Conservation (phyloP, 2,329 filamentous ascomycete species). For the Epichloe uncinata region DNA sequence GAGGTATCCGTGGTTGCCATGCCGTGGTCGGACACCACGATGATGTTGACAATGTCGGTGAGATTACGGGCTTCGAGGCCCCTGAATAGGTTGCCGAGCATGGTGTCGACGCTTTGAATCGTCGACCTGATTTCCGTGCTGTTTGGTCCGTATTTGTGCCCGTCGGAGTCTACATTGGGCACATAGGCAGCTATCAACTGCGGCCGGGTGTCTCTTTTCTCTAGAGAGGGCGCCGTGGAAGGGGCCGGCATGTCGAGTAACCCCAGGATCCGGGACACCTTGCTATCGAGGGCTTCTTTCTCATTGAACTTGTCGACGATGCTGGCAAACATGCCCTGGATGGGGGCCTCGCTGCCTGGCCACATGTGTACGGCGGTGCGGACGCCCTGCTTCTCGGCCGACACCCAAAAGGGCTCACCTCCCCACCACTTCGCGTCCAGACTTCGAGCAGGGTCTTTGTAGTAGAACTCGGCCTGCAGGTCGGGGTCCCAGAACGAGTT, state of each 20-base stretch:
- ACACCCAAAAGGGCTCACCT: slow-evolving; percentile 82
- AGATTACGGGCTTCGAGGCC: slow-evolving; percentile 73
- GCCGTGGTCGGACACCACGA: slow-evolving; percentile 94
- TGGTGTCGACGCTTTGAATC: slow-evolving; percentile 66
- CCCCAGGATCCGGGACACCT: slow-evolving; percentile 68
- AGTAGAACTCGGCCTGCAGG: slow-evolving; percentile 69
- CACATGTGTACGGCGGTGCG: slow-evolving; percentile 91
- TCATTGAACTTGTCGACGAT: slow-evolving; percentile 79
- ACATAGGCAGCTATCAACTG: slow-evolving; percentile 93
- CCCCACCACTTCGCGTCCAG: slow-evolving; percentile 88
- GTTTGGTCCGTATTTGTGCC: slow-evolving; percentile 84
- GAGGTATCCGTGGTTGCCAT: slow-evolving; percentile 86
- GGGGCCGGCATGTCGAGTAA: slow-evolving; percentile 72
- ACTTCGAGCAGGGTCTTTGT: slow-evolving; percentile 63
- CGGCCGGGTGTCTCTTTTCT: slow-evolving; percentile 48
- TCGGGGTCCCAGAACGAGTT: slow-evolving; percentile 90
- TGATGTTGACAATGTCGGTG: slow-evolving; percentile 79
- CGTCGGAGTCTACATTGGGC: slow-evolving; percentile 77
- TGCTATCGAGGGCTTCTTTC: slow-evolving; percentile 57
- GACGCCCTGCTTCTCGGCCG: slow-evolving; percentile 71
- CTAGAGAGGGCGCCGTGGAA: slow-evolving; percentile 40
- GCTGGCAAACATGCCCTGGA: slow-evolving; percentile 58
- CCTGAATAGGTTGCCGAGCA: slow-evolving; percentile 64
- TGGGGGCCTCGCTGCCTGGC: slow-evolving; percentile 88
- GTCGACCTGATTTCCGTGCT: slow-evolving; percentile 78